Evolutionary conservation across 129 eudicot genomes (phyloP).

Genomic region (Arctium minus): DNA sequence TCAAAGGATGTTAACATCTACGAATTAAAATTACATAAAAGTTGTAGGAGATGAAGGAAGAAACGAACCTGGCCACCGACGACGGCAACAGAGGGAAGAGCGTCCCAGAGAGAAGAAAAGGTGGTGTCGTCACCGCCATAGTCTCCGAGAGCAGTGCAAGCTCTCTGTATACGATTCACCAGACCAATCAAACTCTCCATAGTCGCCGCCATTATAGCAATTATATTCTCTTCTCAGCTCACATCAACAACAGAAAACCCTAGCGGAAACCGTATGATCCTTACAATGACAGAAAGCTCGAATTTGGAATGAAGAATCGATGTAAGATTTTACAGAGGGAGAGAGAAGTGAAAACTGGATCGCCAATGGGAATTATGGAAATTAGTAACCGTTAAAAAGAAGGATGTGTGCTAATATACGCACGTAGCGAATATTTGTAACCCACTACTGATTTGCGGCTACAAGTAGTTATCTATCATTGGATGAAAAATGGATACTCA

Average conservation of each 20-base stretch:
- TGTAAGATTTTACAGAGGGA: neutral
- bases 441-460: too few relatives aligned
- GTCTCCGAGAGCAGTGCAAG: conserved; percentile 64
- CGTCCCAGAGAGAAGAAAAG: conserved; percentile 70
- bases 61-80: conserved; percentile 64
- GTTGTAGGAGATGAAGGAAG: neutral
- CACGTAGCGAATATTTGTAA: neutral
- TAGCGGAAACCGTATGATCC: neutral
- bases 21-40: neutral
- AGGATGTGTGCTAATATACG: neutral
- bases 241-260: conserved; percentile 8
- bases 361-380: neutral
- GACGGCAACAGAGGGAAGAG: conserved; percentile 75
- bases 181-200: conserved; percentile 73
- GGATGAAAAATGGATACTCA: too few relatives aligned
- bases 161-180: conserved; percentile 60
- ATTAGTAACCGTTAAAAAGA: neutral
- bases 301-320: neutral
- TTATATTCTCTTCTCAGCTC: neutral
- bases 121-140: conserved; percentile 49
- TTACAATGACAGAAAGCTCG: neutral
- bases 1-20: neutral
- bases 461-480: too few relatives aligned
- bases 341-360: neutral
- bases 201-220: conserved; percentile 30